These are phyloP conservation scores for Moesziomyces sp. DNA, from an alignment of 1,284 basidiomycete genomes.

Conservation along the genomic window DNA sequence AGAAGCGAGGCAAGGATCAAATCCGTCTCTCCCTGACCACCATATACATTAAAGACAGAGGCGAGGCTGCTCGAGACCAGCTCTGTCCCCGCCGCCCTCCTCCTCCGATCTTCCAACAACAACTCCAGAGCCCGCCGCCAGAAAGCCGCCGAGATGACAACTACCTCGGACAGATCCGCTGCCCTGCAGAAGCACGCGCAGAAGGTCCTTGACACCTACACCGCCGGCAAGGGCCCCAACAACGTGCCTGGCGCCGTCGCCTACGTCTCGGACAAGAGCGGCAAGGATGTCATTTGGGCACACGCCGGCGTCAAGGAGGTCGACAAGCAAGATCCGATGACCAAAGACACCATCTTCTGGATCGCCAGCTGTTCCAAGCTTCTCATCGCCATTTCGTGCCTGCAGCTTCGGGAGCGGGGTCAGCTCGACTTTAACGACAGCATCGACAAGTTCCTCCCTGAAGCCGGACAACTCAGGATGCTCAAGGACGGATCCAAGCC, in stretches of 20 bases:
- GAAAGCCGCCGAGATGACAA: background rate
- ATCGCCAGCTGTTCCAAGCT: conserved; percentile 65
- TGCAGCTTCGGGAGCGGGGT: conserved; percentile 64
- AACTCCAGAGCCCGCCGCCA: too few species aligned
- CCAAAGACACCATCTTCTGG: conserved; percentile 52
- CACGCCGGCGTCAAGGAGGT: conserved; percentile 38
- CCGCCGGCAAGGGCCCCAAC: conserved; percentile 10
- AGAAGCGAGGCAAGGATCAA: too few species aligned
- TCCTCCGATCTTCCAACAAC: too few species aligned
- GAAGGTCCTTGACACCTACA: conserved; percentile 20
- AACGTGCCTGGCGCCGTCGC: conserved; percentile 45
- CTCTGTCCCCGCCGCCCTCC: too few species aligned
- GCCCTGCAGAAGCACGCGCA: conserved; percentile 13
- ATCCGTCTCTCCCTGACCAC: too few species aligned
- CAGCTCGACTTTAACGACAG: conserved; percentile 57
- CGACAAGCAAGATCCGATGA: conserved; percentile 31
- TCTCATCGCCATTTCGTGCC: conserved; percentile 60
- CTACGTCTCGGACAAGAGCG: conserved; percentile 42
- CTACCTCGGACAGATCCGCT: conserved; percentile 7
- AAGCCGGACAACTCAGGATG: conserved; percentile 48
- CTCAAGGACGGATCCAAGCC: conserved; percentile 30
- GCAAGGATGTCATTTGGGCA: conserved; percentile 46
- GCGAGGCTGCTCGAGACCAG: too few species aligned
- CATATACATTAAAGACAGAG: too few species aligned
- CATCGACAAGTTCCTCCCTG: conserved; percentile 52